These are phyloP conservation scores for Capsella bursapastoris DNA, from an alignment of 345 rosid species.

Conservation along the genomic window DNA sequence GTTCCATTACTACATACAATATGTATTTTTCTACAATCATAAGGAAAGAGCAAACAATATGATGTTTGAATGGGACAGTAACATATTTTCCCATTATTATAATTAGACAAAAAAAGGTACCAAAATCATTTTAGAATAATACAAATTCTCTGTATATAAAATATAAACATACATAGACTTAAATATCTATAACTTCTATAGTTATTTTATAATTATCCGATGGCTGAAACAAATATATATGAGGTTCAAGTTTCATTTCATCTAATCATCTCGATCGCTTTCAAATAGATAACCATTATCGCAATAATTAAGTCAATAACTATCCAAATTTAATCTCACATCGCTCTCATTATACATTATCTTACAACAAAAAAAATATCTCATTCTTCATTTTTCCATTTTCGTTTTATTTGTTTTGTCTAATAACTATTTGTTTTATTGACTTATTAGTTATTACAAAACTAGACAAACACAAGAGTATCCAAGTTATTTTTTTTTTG, in stretches of 20 bases:
- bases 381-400: no score
- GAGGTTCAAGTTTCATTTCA: constrained; percentile 16
- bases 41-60: no score
- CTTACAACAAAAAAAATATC: no score
- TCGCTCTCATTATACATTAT: not conserved
- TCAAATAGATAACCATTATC: constrained; percentile 12
- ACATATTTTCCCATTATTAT: no score
- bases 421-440: not conserved
- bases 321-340: constrained; percentile 9
- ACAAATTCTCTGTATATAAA: not conserved
- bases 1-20: no score
- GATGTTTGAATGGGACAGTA: no score
- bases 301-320: not conserved
- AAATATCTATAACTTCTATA: not conserved
- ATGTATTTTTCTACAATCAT: no score
- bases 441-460: not conserved
- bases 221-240: not conserved
- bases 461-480: not conserved
- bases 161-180: not conserved
- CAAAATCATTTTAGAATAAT: not conserved
- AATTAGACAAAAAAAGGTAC: not conserved
- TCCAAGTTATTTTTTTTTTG: not conserved
- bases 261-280: constrained; percentile 2
- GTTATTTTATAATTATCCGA: not conserved
- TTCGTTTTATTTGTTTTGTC: no score